Base-by-base conservation (phyloP, 2,329 filamentous ascomycete species). In the Alternaria sp. region DNA sequence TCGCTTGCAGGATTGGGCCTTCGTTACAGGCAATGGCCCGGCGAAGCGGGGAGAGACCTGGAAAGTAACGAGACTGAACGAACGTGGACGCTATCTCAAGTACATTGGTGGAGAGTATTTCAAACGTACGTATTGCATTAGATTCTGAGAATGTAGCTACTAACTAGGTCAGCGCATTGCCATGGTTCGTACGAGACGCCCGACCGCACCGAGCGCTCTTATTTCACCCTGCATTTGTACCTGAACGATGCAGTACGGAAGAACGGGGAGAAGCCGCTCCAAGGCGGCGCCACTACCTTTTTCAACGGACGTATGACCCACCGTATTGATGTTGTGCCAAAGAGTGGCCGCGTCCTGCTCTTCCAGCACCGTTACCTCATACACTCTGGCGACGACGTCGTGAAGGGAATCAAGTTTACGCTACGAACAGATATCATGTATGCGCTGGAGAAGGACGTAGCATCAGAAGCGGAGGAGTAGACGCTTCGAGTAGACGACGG, bases 81-180 rank as follows among this genome's bases (percentile, higher is more conserved):
- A 92, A 72, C 80, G 90, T 34, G 84, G 93, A 83, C 81, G 92
- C 28, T 93, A 93, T 68, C 78, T 96, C 50, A 88, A 86, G 69
- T 95, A 95, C 72, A 82, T 82, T 0, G 78, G 82, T 0, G 90
- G 90, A 0, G 87, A 93, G 68, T 94, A 88, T 72, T 95, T 96
- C 69, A 84, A 83, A 60, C 82, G 80, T 74, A 66, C 36, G 68
- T 63, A 37, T 46, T 8, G 17, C 11, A 14, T 23, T 37, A 8
- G 10, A 8, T 45, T 2, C 4, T 33, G 46, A 17, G 8, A 28
- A 51, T 13, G 29, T 31, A 41, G 46, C 17, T 52, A 39, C 62
- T 73, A 48, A 75, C 51, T 24, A 34, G 24, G 21, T 17, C 52
- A 77, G 87, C 88, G 4, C 91, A 94, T 71, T 88, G 84, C 64